Evolutionary conservation across 164 flowering plant species (phyloP).

Genomic region (Magnolia officinalis): DNA sequence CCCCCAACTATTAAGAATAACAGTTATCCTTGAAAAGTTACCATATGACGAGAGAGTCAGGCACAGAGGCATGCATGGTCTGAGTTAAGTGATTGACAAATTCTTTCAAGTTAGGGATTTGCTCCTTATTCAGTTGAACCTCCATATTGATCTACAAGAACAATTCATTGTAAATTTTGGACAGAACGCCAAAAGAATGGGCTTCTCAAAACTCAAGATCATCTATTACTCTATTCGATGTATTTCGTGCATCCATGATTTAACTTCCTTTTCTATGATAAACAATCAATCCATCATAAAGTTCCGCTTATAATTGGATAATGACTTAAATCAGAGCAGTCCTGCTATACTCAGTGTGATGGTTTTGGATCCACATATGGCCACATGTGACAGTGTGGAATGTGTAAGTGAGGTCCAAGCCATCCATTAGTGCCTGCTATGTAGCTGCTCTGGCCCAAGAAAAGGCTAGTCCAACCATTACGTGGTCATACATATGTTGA

Average conservation of each 20-base stretch:
- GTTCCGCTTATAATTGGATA: background rate
- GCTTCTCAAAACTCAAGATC: background rate
- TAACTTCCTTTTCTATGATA: no score
- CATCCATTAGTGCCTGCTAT: no score
- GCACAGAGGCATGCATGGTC: constrained; percentile 61
- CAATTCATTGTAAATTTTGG: background rate
- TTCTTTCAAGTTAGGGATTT: constrained; percentile 69
- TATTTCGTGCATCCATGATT: background rate
- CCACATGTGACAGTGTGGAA: background rate
- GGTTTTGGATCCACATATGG: background rate
- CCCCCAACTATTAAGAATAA: no score
- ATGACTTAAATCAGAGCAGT: background rate
- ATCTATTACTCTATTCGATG: background rate
- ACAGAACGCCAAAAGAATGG: background rate
- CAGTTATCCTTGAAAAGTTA: constrained; percentile 15
- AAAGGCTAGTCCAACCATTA: no score
- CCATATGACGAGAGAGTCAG: constrained; percentile 87
- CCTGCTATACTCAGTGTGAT: background rate
- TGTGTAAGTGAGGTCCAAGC: background rate
- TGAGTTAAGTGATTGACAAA: constrained; percentile 68
- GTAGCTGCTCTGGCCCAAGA: no score
- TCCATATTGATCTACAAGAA: constrained; percentile 80
- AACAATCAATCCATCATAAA: no score
- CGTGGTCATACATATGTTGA: no score
- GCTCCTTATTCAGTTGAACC: constrained; percentile 40